Conservation (phyloP, 2,329 filamentous ascomycete species). For the Arthrobotrys entomopaga region DNA sequence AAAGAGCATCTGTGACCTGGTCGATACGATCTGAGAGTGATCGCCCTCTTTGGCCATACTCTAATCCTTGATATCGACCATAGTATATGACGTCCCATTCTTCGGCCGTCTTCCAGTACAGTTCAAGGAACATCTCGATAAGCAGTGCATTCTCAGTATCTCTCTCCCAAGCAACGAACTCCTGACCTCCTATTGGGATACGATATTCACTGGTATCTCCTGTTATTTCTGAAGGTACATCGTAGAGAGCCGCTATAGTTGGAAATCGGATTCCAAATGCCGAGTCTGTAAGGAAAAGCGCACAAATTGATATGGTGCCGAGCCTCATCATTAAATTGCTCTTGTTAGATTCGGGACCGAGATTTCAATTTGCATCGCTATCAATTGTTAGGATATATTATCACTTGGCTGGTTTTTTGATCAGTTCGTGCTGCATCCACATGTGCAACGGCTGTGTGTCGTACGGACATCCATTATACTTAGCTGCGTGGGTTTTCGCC, state of each 20-base stretch:
- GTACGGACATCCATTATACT: not conserved
- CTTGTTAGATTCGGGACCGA: not conserved
- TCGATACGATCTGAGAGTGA: not conserved
- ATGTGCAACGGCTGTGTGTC: too few species aligned
- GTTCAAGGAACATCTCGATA: constrained; percentile 21
- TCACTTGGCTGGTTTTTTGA: too few species aligned
- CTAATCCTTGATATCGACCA: not conserved
- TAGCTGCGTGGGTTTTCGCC: not conserved
- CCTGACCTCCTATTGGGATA: constrained; percentile 33
- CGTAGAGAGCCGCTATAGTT: not conserved
- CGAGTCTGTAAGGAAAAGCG: not conserved
- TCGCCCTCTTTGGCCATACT: not conserved
- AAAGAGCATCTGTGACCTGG: not conserved
- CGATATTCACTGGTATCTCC: constrained; percentile 27
- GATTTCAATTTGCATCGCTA: not conserved
- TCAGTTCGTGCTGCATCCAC: too few species aligned
- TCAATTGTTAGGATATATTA: too few species aligned
- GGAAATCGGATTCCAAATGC: constrained; percentile 1
- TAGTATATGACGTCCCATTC: constrained; percentile 31
- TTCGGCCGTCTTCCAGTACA: not conserved
- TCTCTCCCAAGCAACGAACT: constrained; percentile 19
- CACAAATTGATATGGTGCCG: not conserved
- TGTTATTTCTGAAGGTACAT: not conserved
- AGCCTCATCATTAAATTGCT: constrained; percentile 1
- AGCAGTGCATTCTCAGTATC: constrained; percentile 8